These are phyloP conservation scores for Hypoxylon perforatum DNA, from an alignment of 495 filamentous ascomycete species.

Conservation along the genomic window DNA sequence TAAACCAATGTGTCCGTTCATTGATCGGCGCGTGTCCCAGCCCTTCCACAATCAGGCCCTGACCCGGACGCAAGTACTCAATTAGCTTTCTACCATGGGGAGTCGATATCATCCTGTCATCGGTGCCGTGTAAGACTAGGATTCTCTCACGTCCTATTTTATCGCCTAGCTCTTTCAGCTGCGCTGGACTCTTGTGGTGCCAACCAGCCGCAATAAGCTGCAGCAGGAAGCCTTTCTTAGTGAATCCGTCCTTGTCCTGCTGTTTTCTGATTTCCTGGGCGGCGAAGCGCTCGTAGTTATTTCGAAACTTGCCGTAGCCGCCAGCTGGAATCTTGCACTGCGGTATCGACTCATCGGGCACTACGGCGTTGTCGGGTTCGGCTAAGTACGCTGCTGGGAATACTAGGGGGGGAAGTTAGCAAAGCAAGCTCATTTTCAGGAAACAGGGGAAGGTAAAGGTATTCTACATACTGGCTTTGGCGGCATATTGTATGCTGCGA, in stretches of 20 bases:
- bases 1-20: constrained; percentile 72
- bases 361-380: constrained; percentile 65
- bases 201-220: constrained; percentile 83
- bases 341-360: constrained; percentile 49
- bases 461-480: constrained; percentile 10
- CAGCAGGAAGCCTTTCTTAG: constrained; percentile 73
- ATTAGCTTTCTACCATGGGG: constrained; percentile 71
- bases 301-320: constrained; percentile 66
- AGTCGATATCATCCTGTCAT: constrained; percentile 78
- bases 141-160: constrained; percentile 77
- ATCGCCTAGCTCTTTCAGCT: constrained; percentile 72
- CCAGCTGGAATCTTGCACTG: constrained; percentile 39
- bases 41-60: constrained; percentile 66
- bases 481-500: constrained; percentile 37
- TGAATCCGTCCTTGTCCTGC: constrained; percentile 63
- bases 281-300: constrained; percentile 80
- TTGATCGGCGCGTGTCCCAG: constrained; percentile 75
- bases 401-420: constrained; percentile 52
- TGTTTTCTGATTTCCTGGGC: constrained; percentile 80
- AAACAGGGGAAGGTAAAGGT: constrained; percentile 37
- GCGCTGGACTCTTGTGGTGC: constrained; percentile 75
- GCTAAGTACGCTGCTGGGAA: constrained; percentile 71
- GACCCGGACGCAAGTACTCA: constrained; percentile 62
- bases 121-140: constrained; percentile 76
- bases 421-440: background rate